These are phyloP conservation scores for Haplosporangium gracile DNA, from an alignment of 192 early-diverging fungal genomes.

Conservation along the genomic window DNA sequence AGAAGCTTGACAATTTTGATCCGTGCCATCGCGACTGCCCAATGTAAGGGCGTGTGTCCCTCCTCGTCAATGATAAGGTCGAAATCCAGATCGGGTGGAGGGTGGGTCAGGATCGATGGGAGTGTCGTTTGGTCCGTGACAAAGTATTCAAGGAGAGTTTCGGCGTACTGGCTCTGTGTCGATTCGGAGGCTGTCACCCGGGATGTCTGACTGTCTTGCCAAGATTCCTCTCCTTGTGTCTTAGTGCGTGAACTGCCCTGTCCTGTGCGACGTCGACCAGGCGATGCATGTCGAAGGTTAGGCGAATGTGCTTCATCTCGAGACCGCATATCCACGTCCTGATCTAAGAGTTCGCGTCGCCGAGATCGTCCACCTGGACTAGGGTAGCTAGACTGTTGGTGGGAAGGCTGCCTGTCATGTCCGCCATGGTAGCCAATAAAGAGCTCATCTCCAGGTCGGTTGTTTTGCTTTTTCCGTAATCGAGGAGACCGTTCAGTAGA, in stretches of 20 bases:
- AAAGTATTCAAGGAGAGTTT: slow-evolving; percentile 54
- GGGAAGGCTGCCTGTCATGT: slow-evolving; percentile 3
- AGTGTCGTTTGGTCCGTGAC: slow-evolving; percentile 60
- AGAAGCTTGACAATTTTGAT: slow-evolving; percentile 81
- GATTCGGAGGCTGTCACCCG: not conserved
- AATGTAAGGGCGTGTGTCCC: slow-evolving; percentile 94
- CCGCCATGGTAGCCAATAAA: slow-evolving; percentile 39
- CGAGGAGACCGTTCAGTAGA: slow-evolving; percentile 29
- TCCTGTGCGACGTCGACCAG: slow-evolving; percentile 25
- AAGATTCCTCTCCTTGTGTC: slow-evolving; percentile 17
- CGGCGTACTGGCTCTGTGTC: slow-evolving; percentile 42
- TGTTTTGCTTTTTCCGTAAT: slow-evolving; percentile 30
- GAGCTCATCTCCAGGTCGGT: slow-evolving; percentile 42
- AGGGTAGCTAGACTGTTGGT: slow-evolving; percentile 21
- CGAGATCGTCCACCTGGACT: slow-evolving; percentile 2
- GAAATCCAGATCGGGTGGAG: slow-evolving; percentile 80
- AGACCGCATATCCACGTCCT: slow-evolving; percentile 31
- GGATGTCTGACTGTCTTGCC: slow-evolving; percentile 23
- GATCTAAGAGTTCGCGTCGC: not conserved
- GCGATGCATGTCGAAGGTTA: slow-evolving; percentile 19
- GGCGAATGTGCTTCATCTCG: slow-evolving; percentile 24
- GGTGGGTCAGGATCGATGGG: slow-evolving; percentile 66
- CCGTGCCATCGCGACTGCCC: slow-evolving; percentile 93
- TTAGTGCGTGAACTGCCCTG: slow-evolving; percentile 19
- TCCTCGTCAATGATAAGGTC: slow-evolving; percentile 94